Conservation (phyloP, 768 basidiomycete species). For the Pleurotus sapidus region DNA sequence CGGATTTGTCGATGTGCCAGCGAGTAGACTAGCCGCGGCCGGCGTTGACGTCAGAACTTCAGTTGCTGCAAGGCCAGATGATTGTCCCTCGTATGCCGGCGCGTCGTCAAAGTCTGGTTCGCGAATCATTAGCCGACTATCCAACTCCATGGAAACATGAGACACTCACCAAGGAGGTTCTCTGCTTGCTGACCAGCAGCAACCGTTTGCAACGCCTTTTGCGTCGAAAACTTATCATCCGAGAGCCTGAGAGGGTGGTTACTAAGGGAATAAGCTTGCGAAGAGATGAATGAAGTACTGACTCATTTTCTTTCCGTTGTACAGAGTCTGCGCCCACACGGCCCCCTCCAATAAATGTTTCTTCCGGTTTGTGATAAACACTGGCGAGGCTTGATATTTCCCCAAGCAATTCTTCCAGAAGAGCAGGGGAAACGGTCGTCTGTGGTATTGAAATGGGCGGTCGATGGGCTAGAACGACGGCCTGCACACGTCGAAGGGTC, state of each 20-base stretch:
- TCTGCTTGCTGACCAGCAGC: constrained; percentile 91
- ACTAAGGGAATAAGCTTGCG: not conserved
- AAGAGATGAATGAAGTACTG: constrained; percentile 21
- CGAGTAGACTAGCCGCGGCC: constrained; percentile 69
- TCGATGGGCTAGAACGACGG: constrained; percentile 85
- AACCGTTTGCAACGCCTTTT: constrained; percentile 90
- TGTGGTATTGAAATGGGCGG: constrained; percentile 93
- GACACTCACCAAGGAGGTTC: constrained; percentile 66
- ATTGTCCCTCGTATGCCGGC: constrained; percentile 54
- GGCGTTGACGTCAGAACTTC: constrained; percentile 69
- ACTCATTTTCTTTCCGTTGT: constrained; percentile 62
- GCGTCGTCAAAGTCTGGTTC: constrained; percentile 81
- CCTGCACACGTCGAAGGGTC: constrained; percentile 24
- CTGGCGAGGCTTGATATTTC: constrained; percentile 90
- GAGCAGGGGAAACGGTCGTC: constrained; percentile 82
- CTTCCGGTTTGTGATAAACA: constrained; percentile 96
- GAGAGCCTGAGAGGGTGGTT: constrained; percentile 32
- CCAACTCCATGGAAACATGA: not conserved
- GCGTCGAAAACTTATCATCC: constrained; percentile 70
- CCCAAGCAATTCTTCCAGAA: constrained; percentile 88
- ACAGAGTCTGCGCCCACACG: constrained; percentile 82
- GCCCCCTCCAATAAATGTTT: constrained; percentile 93
- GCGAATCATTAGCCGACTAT: constrained; percentile 4
- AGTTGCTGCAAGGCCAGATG: constrained; percentile 77
- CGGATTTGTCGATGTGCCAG: constrained; percentile 83